Evolutionary conservation across 495 filamentous ascomycete genomes (phyloP).

Genomic region (Hypomontagnella monticulosa): DNA sequence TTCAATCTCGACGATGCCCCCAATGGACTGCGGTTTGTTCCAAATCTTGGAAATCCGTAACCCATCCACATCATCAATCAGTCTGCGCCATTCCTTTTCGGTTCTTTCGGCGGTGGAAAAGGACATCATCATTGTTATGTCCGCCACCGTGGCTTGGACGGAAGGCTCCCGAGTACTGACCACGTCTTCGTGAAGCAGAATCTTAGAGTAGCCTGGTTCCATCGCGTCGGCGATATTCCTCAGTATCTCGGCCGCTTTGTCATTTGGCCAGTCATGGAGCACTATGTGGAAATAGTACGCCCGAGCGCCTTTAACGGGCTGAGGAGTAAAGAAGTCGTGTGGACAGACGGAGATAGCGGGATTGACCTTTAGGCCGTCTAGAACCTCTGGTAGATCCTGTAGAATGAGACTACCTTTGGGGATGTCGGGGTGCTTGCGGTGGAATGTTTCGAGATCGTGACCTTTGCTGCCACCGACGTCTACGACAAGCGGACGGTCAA

Average conservation of each 20-base stretch:
- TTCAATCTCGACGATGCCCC: too few relatives aligned
- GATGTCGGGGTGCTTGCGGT: not conserved
- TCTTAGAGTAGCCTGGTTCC: not conserved
- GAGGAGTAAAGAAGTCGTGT: not conserved
- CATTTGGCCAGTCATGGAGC: not conserved
- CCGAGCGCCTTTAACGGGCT: not conserved
- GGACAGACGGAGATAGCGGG: not conserved
- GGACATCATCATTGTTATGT: not conserved
- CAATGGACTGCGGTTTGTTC: too few relatives aligned
- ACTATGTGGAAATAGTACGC: not conserved
- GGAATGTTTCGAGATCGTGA: not conserved
- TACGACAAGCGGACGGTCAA: not conserved
- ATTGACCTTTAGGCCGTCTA: too few relatives aligned
- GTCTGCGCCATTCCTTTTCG: not conserved
- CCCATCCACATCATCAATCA: not conserved
- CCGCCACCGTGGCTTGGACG: not conserved
- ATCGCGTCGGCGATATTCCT: not conserved
- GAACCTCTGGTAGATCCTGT: too few relatives aligned
- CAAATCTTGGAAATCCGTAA: not conserved
- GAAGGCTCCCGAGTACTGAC: not conserved
- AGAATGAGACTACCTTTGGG: too few relatives aligned
- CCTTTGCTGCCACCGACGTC: not conserved
- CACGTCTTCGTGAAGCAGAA: not conserved
- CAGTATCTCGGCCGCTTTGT: not conserved
- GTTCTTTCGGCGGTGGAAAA: not conserved